These are phyloP conservation scores for Colletotrichum spinosum DNA, from an alignment of 2,329 filamentous ascomycete genomes.

Conservation along the genomic window DNA sequence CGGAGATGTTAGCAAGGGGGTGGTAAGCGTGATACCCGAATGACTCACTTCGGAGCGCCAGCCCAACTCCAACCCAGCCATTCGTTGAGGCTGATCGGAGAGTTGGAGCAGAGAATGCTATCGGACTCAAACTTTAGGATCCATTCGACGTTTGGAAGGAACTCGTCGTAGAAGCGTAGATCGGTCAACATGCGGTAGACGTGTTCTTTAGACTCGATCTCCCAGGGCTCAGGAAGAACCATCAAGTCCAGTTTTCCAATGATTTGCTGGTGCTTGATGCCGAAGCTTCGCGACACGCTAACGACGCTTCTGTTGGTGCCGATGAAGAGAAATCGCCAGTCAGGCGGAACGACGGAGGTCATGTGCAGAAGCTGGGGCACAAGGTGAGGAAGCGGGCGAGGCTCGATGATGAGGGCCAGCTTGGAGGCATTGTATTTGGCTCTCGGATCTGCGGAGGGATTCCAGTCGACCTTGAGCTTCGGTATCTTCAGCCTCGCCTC, in stretches of 20 bases:
- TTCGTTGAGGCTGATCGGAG: constrained; percentile 61
- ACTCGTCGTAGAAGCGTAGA: constrained; percentile 63
- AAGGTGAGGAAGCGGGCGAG: constrained; percentile 59
- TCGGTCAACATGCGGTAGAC: constrained; percentile 62
- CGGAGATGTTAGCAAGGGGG: constrained; percentile 13
- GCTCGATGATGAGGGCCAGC: constrained; percentile 64
- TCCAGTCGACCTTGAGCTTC: constrained; percentile 55
- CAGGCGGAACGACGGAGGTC: constrained; percentile 64
- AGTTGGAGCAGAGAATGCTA: constrained; percentile 67
- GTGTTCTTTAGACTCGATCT: constrained; percentile 59
- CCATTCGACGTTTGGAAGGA: constrained; percentile 63
- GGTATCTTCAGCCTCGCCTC: constrained; percentile 55
- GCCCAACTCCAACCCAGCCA: constrained; percentile 68
- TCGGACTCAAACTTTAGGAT: constrained; percentile 67
- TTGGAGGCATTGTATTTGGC: constrained; percentile 60
- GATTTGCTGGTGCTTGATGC: constrained; percentile 60
- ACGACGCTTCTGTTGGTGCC: constrained; percentile 61
- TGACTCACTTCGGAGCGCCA: constrained; percentile 59
- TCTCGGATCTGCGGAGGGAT: constrained; percentile 45
- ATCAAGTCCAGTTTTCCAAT: constrained; percentile 64
- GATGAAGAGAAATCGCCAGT: constrained; percentile 68
- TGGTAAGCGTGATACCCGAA: no score
- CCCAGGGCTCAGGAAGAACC: constrained; percentile 60
- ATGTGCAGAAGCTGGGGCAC: constrained; percentile 64
- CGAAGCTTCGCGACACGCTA: constrained; percentile 56